phyloP scores from a whole-genome alignment of 2,329 filamentous ascomycete genomes.

The Aspergillus terreus region DNA sequence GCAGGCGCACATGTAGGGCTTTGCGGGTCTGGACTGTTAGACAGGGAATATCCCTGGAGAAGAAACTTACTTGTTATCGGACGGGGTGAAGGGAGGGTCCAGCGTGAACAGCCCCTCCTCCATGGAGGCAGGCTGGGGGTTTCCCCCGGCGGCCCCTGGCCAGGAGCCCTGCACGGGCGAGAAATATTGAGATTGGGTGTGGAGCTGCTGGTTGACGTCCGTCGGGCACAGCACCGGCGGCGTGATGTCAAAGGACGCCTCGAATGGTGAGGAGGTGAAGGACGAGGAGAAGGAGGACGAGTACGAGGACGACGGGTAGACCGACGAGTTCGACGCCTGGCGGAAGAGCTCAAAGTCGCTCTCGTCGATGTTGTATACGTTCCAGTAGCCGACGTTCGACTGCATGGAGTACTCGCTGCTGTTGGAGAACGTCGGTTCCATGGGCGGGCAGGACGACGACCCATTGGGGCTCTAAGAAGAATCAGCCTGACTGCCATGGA shows the following conservation, averaged over 20 bases:
- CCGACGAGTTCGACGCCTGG: not conserved
- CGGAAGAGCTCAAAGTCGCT: conserved; percentile 9
- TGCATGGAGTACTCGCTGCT: conserved; percentile 18
- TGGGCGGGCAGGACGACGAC: conserved; percentile 16
- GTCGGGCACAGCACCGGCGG: conserved; percentile 11
- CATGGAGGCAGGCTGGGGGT: not conserved
- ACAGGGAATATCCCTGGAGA: not conserved
- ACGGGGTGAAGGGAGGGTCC: not conserved
- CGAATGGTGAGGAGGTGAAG: conserved; percentile 5
- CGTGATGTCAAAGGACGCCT: conserved; percentile 13
- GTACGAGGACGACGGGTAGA: conserved; percentile 1
- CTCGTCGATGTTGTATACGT: conserved; percentile 12
- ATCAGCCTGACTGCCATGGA: not conserved
- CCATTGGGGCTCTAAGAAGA: conserved; percentile 10
- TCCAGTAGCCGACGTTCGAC: conserved; percentile 13
- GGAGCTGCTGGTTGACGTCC: not conserved
- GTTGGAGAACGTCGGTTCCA: conserved; percentile 21
- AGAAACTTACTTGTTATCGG: conserved; percentile 22
- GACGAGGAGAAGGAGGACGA: conserved; percentile 6
- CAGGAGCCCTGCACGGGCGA: conserved; percentile 9
- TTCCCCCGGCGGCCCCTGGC: conserved; percentile 5
- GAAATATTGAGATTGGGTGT: conserved; percentile 4
- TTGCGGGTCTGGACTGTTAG: conserved; percentile 19
- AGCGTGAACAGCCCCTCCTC: not conserved
- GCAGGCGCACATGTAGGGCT: conserved; percentile 33